Evolutionary conservation across 176 grass and related monocot genomes (phyloP).

Genomic region (Oryza glaberrima): DNA sequence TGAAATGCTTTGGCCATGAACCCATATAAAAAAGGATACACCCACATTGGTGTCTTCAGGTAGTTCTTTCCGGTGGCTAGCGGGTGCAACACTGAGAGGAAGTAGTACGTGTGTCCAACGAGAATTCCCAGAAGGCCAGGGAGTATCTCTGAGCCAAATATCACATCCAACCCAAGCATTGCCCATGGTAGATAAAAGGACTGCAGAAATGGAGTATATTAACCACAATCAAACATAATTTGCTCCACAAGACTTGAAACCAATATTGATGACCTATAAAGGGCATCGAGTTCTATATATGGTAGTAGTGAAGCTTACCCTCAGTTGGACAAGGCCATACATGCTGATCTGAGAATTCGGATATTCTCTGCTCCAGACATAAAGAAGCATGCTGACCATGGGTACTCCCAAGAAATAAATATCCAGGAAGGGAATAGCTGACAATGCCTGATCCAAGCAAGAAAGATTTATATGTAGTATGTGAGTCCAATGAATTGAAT

Average conservation of each 20-base stretch:
- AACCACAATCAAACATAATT: neutral
- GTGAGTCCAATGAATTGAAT: neutral
- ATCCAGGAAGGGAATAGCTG: slow-evolving; percentile 53
- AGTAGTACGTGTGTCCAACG: slow-evolving; percentile 94
- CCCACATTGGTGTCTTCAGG: slow-evolving; percentile 88
- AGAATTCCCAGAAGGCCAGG: slow-evolving; percentile 81
- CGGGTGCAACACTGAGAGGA: slow-evolving; percentile 81
- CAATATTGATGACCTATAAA: neutral
- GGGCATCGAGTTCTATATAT: neutral
- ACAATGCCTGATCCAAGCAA: slow-evolving; percentile 57
- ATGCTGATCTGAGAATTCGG: slow-evolving; percentile 92
- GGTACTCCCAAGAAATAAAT: slow-evolving; percentile 52
- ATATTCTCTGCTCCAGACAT: slow-evolving; percentile 97
- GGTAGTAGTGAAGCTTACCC: slow-evolving; percentile 60
- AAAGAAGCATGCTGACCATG: slow-evolving; percentile 88
- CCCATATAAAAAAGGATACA: slow-evolving; percentile 73
- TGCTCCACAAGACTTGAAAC: neutral
- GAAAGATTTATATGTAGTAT: neutral
- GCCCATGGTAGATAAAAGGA: slow-evolving; percentile 98
- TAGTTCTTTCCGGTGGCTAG: slow-evolving; percentile 78
- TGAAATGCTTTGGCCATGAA: slow-evolving; percentile 38
- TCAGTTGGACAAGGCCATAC: slow-evolving; percentile 76
- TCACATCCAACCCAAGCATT: slow-evolving; percentile 84
- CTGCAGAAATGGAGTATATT: slow-evolving; percentile 51
- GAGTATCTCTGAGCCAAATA: slow-evolving; percentile 73